A percentile compares a stretch with the other conserved stretches of the same genome.
phyloP scores from a whole-genome alignment of 202 grass and related monocot species.

The Hordeum pubiflorum region DNA sequence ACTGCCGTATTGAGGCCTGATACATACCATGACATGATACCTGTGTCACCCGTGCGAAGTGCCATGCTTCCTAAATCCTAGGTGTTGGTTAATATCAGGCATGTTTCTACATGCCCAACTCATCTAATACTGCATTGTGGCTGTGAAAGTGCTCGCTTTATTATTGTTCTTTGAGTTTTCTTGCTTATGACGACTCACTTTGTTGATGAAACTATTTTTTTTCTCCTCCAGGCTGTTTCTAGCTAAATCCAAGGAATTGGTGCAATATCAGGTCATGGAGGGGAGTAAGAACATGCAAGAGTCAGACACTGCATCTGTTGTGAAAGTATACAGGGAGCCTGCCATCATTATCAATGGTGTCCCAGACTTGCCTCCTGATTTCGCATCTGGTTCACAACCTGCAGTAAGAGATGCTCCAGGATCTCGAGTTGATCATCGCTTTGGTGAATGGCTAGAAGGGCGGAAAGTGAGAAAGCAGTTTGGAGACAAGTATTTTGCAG shows the following conservation, averaged over 20 bases:
- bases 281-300: slow-evolving; percentile 16
- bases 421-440: slow-evolving; percentile 51
- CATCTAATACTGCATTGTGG: not conserved
- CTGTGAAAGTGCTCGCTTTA: not conserved
- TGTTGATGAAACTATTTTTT: slow-evolving; percentile 4
- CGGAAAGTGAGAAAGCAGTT: slow-evolving; percentile 80
- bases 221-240: slow-evolving; percentile 11
- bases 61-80: not conserved
- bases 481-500: slow-evolving; percentile 49
- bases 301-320: slow-evolving; percentile 31
- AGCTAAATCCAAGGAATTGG: not conserved
- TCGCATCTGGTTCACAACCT: not conserved
- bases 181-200: slow-evolving; percentile 23
- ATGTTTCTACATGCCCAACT: not conserved
- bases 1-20: not conserved
- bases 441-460: slow-evolving; percentile 82
- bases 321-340: slow-evolving; percentile 65
- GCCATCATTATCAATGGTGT: slow-evolving; percentile 77
- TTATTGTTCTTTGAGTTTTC: slow-evolving; percentile 10
- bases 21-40: not conserved
- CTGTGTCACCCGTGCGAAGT: not conserved
- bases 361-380: slow-evolving; percentile 43
- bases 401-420: slow-evolving; percentile 15
- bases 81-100: not conserved
- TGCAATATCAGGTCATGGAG: slow-evolving; percentile 42